Base-by-base conservation (phyloP, 176 grass and related monocot species). In the Saccharum officinarum region DNA sequence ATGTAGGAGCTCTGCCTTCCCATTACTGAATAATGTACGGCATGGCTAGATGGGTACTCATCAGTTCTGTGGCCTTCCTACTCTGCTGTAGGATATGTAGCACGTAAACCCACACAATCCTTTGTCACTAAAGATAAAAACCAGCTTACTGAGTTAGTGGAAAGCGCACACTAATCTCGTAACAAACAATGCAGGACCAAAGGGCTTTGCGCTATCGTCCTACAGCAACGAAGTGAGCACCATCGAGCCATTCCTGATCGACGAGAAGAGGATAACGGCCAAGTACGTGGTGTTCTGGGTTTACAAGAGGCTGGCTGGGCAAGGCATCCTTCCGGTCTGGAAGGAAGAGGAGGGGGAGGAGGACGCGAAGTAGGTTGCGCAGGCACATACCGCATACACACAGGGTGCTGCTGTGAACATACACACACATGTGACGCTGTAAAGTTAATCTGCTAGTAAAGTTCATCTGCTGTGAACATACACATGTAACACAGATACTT, bases 271-370 rank as follows among this genome's bases (percentile, higher is more conserved):
- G 87, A 74, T 95, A 52, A 88, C 89, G 23, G 15, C 84, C 20
- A 86, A 86, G 83, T 84, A 83, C 55, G 89, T 98, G 40, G 93
- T 92, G 45, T 98, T 98, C 86, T 98, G 96, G 96, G 91, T 98
- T 22, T 83, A 87, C 63, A 98, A 98, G 82, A 91, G 97, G 87
- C 82, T 98, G 83, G 88, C 97, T 61, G 93, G 93, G 67, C 97
- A 98, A 85, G 97, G 97, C 20, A 92, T 98, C 63, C 86, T 98
- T 54, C 91, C 91, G 0, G 93, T 98, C 61, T 94, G 92, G 90
- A 87, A 63, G 65, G 87, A 88, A 36, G 87, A 92, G 30, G 84
- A 73, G 2, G 66, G 20, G 5, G 83, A 42, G 2, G 83, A 59
- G 60, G 68, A 2, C 16, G 70, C 73, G 8, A 63, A 75, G 78